A percentile compares a stretch with the other conserved stretches of the same genome.
phyloP scores from a whole-genome alignment of 305 asterid genomes.

The Rubia tinctorum region DNA sequence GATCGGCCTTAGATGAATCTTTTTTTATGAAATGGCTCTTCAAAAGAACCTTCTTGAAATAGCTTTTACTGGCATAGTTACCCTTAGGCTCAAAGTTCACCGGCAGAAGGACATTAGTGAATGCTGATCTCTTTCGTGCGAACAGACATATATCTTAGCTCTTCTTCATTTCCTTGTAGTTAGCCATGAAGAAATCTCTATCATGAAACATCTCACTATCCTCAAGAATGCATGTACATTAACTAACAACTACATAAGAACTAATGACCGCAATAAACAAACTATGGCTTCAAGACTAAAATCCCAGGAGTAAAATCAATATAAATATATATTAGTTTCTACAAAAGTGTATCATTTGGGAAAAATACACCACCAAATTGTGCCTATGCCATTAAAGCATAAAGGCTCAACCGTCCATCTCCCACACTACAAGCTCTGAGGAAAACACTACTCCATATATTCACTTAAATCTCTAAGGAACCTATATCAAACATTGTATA shows the following conservation, averaged over 20 bases:
- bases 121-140: conserved; percentile 51
- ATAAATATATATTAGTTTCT: no score
- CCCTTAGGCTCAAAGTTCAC: conserved; percentile 48
- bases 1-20: conserved; percentile 65
- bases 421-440: no score
- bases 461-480: no score
- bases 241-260: neutral
- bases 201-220: conserved; percentile 44
- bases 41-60: conserved; percentile 73
- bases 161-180: conserved; percentile 64
- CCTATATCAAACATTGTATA: no score
- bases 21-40: conserved; percentile 65
- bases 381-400: no score
- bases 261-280: neutral
- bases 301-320: neutral
- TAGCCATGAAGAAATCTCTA: conserved; percentile 36
- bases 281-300: neutral
- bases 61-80: conserved; percentile 93
- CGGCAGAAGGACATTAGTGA: conserved; percentile 65
- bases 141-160: conserved; percentile 62
- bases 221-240: conserved; percentile 22
- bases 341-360: no score
- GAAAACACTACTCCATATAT: no score
- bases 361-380: no score
- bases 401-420: no score